Percentiles rank a stretch among this genome's conserved stretches.
Evolutionary conservation across 345 rosid species (phyloP).

Genomic region (Sisymbrium irio): DNA sequence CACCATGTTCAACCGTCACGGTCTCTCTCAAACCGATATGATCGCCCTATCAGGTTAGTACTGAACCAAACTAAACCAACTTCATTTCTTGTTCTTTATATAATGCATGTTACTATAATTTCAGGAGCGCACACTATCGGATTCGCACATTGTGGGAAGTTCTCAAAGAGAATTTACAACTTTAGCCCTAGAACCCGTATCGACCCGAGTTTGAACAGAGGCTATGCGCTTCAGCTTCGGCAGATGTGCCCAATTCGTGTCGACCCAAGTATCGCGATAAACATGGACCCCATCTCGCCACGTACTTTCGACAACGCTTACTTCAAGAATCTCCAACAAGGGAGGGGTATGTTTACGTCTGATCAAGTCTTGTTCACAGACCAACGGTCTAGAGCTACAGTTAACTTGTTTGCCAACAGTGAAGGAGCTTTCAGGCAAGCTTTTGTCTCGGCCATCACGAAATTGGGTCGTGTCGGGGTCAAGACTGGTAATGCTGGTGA

Average conservation of each 20-base stretch:
- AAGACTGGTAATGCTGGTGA: conserved; percentile 66
- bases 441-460: conserved; percentile 62
- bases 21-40: conserved; percentile 77
- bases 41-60: conserved; percentile 75
- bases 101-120: not conserved
- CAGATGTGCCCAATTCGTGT: conserved; percentile 67
- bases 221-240: conserved; percentile 55
- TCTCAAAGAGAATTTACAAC: conserved; percentile 61
- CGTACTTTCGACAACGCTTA: conserved; percentile 74
- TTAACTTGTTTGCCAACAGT: conserved; percentile 51
- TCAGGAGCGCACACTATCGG: conserved; percentile 79
- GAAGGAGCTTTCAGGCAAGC: conserved; percentile 58
- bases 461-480: conserved; percentile 72
- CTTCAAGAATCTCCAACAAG: conserved; percentile 64
- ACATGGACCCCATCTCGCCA: conserved; percentile 80
- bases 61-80: not conserved
- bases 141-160: conserved; percentile 68
- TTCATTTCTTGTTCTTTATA: not conserved
- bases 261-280: conserved; percentile 68
- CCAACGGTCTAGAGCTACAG: conserved; percentile 54
- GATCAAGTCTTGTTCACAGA: conserved; percentile 72
- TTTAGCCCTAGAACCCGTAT: conserved; percentile 51
- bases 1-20: conserved; percentile 52
- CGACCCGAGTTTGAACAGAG: conserved; percentile 60
- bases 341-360: conserved; percentile 67